These are phyloP conservation scores for Sindora glabra DNA, from an alignment of 306 rosid species.

Conservation along the genomic window DNA sequence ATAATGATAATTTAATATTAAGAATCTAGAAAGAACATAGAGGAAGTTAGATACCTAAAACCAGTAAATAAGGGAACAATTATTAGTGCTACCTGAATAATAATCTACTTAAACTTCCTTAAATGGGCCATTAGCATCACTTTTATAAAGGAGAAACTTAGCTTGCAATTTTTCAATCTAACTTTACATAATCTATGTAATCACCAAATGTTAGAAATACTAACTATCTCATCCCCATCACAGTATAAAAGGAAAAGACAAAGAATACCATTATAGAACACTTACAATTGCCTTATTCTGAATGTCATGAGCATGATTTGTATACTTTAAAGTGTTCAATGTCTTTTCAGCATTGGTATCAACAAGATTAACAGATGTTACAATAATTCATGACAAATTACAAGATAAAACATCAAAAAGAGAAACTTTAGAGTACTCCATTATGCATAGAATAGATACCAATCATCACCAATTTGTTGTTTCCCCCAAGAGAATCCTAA, in stretches of 20 bases:
- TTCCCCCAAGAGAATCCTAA: slow-evolving; percentile 95
- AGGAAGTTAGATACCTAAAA: slow-evolving; percentile 7
- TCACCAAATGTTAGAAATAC: slow-evolving; percentile 5
- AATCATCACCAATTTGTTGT: slow-evolving; percentile 97
- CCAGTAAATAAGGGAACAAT: neutral
- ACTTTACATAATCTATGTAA: slow-evolving; percentile 50
- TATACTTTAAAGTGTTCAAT: slow-evolving; percentile 85
- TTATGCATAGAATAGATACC: slow-evolving; percentile 38
- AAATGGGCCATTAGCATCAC: slow-evolving; percentile 60
- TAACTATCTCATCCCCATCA: neutral
- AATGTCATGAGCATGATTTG: slow-evolving; percentile 96
- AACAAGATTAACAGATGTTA: slow-evolving; percentile 98
- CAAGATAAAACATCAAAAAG: neutral
- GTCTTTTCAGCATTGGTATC: slow-evolving; percentile 98
- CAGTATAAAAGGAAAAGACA: neutral
- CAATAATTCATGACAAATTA: slow-evolving; percentile 5
- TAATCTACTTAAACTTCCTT: slow-evolving; percentile 78
- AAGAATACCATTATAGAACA: neutral
- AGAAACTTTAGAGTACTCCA: neutral
- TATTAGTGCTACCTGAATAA: neutral
- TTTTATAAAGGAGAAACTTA: slow-evolving; percentile 68
- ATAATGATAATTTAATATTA: slow-evolving; percentile 78
- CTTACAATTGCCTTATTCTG: slow-evolving; percentile 96
- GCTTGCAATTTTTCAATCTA: slow-evolving; percentile 87
- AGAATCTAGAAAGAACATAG: slow-evolving; percentile 52